Evolutionary conservation across 1,284 basidiomycete genomes (phyloP), one percentile per base, ranked within the genome.

Genomic region (Chalciporus sp.): DNA sequence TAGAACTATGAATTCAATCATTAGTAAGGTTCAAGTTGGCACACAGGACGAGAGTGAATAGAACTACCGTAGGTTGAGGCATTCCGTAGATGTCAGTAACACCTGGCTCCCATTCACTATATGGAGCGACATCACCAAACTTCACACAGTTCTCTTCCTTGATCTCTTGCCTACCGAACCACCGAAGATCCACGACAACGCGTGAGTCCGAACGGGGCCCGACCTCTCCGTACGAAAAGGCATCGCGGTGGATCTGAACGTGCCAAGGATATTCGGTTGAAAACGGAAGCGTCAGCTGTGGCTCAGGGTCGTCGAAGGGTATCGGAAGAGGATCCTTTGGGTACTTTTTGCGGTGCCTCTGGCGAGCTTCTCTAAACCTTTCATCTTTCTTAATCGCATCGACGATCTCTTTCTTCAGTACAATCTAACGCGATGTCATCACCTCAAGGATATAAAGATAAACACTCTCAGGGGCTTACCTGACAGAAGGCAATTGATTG

Each of bases 191-290:
- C 20, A 68, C 66, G 8, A 67, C 61, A 14, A 65, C 42, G 4
- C 67, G 61, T 4, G 61, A 40, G 47, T 66, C 64, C 9, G 59
- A 57, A 6, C 41, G 26, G 7, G 61, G 61, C 12, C 56, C 58
- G 35, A 61, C 58, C 47, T 67, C 65, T 27, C 61, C 64, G 39
- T 67, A 68, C 29, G 62, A 61, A 56, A 73, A 72, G 42, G 71
- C 71, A 52, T 73, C 72, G 42, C 70, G 69, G 49, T 74, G 72
- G 42, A 73, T 69, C 52, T 73, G 61, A 27, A 63, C 63, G 57
- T 72, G 70, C 64, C 67, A 73, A 6, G 66, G 71, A 37, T 58
- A 58, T 45, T 65, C 40, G 20, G 7, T n/a, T 20, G 53, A 31
- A 52, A 23, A 6, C 3, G 63, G 64, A 12, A 63, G 65, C 9